Conservation (phyloP, 2,329 filamentous ascomycete species). For the Coniochaeta sp. region DNA sequence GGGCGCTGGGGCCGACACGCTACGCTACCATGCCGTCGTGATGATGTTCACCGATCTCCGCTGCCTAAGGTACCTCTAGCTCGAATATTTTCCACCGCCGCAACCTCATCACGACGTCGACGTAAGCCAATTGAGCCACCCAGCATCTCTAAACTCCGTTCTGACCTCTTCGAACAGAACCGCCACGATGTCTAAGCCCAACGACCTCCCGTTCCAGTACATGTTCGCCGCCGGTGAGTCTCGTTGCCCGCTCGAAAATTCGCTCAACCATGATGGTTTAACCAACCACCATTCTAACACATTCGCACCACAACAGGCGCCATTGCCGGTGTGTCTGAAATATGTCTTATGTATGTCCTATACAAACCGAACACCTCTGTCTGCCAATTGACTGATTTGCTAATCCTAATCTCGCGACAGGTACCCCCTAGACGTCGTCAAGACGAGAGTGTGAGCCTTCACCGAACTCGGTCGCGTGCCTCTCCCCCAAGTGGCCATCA, state of each 20-base stretch:
- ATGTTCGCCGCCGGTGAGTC: constrained; percentile 82
- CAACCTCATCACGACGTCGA: not conserved
- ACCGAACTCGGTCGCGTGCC: not conserved
- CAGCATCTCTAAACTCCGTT: not conserved
- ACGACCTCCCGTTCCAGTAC: constrained; percentile 73
- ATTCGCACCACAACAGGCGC: constrained; percentile 53
- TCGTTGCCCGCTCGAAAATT: constrained; percentile 19
- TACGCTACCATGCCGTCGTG: not conserved
- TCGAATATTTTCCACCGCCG: not conserved
- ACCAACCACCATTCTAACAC: constrained; percentile 14
- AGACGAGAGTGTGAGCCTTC: constrained; percentile 55
- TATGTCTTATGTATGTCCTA: constrained; percentile 35
- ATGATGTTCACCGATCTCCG: not conserved
- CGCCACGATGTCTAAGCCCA: constrained; percentile 61
- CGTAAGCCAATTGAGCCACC: not conserved
- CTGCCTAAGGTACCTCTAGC: not conserved
- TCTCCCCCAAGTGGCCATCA: too few relatives aligned
- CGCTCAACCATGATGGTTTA: constrained; percentile 7
- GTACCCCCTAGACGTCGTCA: constrained; percentile 98
- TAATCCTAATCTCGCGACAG: constrained; percentile 36
- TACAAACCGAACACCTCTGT: not conserved
- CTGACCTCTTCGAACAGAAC: not conserved
- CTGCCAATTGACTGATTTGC: not conserved
- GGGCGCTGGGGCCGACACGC: not conserved
- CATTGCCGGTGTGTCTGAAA: constrained; percentile 96